phyloP scores from a whole-genome alignment of 768 basidiomycete species.

The Mycena chlorophos region DNA sequence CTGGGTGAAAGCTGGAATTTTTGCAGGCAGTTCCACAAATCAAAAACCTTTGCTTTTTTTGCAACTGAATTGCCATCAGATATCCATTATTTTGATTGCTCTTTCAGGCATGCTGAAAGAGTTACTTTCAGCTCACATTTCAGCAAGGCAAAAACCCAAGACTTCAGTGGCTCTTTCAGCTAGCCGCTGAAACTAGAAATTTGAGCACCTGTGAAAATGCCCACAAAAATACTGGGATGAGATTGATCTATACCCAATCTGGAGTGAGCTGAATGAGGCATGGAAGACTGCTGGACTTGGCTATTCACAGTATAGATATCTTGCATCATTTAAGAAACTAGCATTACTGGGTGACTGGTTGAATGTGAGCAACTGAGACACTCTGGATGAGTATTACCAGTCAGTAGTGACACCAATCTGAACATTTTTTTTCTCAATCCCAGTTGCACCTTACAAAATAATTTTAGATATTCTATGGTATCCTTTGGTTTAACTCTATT shows the following conservation, averaged over 20 bases:
- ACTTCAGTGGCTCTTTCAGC: too few species aligned
- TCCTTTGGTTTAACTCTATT: not conserved
- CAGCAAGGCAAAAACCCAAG: too few species aligned
- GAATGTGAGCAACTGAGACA: conserved; percentile 1
- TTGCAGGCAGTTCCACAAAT: too few species aligned
- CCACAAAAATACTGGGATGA: too few species aligned
- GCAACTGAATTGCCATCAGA: too few species aligned
- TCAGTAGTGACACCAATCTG: not conserved
- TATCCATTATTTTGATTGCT: too few species aligned
- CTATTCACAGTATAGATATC: not conserved
- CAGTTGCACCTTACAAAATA: not conserved
- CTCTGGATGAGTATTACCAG: not conserved
- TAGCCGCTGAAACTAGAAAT: too few species aligned
- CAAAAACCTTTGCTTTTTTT: too few species aligned
- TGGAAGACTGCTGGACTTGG: conserved; percentile 4
- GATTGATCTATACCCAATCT: not conserved
- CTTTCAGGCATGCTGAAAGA: too few species aligned
- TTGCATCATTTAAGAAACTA: conserved; percentile 3
- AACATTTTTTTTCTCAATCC: not conserved
- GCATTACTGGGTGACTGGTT: conserved; percentile 9
- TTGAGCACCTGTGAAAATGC: too few species aligned
- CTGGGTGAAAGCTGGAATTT: too few species aligned
- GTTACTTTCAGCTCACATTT: too few species aligned
- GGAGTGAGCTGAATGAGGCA: not conserved
- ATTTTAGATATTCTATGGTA: not conserved